Percentiles rank a stretch among this genome's conserved stretches.
These are phyloP conservation scores for Cyberlindnera xishuangbannaensis DNA, from an alignment of 805 yeast genomes.

Conservation along the genomic window DNA sequence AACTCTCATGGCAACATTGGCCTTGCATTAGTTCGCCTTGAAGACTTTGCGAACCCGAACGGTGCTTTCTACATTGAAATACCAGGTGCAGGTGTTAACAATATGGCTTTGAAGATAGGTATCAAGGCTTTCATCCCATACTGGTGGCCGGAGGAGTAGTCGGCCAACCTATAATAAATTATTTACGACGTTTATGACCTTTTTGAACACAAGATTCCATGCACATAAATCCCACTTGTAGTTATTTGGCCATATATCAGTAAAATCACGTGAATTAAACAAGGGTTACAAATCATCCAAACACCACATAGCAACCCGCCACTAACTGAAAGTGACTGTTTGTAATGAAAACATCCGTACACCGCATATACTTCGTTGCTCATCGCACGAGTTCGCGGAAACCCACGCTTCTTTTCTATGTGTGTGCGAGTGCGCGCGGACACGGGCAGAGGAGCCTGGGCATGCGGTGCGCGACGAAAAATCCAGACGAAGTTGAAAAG, in stretches of 20 bases:
- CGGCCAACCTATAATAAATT: not conserved
- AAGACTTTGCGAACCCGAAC: conserved; percentile 33
- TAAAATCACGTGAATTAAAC: no score
- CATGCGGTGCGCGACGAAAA: conserved; percentile 4
- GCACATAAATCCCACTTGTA: no score
- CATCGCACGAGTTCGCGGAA: no score
- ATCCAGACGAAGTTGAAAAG: conserved; percentile 10
- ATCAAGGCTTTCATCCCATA: conserved; percentile 55
- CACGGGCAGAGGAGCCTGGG: not conserved
- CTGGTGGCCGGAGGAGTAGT: conserved; percentile 59
- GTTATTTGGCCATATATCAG: no score
- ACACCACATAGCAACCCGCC: no score
- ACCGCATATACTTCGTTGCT: not conserved
- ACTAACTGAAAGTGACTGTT: no score
- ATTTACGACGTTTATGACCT: conserved; percentile 1
- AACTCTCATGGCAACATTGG: conserved; percentile 56
- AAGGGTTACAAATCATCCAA: no score
- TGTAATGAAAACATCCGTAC: conserved; percentile 3
- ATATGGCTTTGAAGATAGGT: conserved; percentile 28
- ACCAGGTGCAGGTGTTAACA: conserved; percentile 20
- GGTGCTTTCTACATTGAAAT: conserved; percentile 28
- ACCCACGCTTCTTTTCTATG: no score
- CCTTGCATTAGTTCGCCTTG: conserved; percentile 52
- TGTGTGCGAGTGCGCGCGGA: no score
- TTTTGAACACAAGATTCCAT: no score